Conservation (phyloP, 768 basidiomycete species). For the Leccinum rimulosum region DNA sequence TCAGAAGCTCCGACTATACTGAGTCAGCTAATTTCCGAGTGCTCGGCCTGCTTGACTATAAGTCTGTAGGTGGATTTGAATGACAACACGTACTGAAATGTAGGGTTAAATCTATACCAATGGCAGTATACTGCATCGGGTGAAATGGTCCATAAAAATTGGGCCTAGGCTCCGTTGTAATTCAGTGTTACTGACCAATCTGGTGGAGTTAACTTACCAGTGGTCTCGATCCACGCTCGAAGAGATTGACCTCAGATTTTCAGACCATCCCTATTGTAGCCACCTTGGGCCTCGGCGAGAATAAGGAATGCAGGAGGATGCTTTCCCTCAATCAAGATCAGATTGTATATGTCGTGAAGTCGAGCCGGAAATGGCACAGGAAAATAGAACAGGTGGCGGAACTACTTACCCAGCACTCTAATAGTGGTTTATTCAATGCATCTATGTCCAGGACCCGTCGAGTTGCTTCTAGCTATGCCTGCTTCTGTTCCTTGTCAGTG, state of each 20-base stretch:
- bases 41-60: no score
- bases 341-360: neutral
- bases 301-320: neutral
- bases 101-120: no score
- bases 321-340: neutral
- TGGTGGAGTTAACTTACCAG: no score
- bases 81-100: no score
- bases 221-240: no score
- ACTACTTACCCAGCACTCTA: neutral
- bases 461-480: neutral
- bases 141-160: no score
- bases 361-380: neutral
- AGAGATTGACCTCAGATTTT: conserved; percentile 21
- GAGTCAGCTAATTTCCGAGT: no score
- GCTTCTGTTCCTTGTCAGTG: neutral
- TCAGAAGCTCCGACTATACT: no score
- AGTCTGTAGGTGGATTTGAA: no score
- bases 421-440: neutral
- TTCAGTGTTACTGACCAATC: no score
- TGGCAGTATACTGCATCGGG: no score
- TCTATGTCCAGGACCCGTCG: neutral
- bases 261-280: conserved; percentile 29
- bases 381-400: neutral
- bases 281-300: conserved; percentile 7
- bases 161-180: no score